Base-by-base conservation (phyloP, 2,329 filamentous ascomycete genomes). In the Aspergillus japonicus region DNA sequence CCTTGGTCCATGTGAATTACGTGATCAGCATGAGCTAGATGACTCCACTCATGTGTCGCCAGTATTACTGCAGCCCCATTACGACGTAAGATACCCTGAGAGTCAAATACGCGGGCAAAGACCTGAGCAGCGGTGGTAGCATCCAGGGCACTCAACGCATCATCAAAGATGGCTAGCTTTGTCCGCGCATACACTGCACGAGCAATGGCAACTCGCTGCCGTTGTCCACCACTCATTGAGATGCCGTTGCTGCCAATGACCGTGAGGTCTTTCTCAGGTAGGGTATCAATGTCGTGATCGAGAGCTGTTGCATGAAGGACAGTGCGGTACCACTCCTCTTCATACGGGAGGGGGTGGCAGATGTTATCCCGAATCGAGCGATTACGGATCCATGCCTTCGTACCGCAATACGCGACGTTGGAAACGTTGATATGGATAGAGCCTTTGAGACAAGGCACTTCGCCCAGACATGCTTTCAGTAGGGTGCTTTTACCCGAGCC, bases 171-270 rank as follows among this genome's bases (percentile, higher is more conserved):
- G n/a, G 50, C 50, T 1, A 52, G 6, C 3, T 23, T 31, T 4
- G 33, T 52, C 10, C 50, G 50, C 33, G 50, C 50, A 42, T 52
- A 52, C 14, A 52, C 39, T 2, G 50, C 50, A 52, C 50, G 50
- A 23, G 50, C 50, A 54, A 54, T 26, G 33, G 39, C 23, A 42
- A 54, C 29, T 14, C 50, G 31, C 39, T 52, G 33, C 3, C 50
- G 31, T 11, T 52, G 50, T 21, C 50, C 50, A n/a, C 50, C 50
- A 52, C 50, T 52, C 21, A 23, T 42, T n/a, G 50, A 16, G 10
- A 52, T 52, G 0, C 91, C 91, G 62, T 92, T 91, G 8, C 89
- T 88, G 11, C 90, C 91, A 56, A 94, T 89, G 67, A 91, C 88
- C 0, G 91, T 94, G 47, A 83, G 76, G 67, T 92, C 89, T 5